Conservation (phyloP, 2,329 filamentous ascomycete genomes). For the Xenoacremonium recifei region DNA sequence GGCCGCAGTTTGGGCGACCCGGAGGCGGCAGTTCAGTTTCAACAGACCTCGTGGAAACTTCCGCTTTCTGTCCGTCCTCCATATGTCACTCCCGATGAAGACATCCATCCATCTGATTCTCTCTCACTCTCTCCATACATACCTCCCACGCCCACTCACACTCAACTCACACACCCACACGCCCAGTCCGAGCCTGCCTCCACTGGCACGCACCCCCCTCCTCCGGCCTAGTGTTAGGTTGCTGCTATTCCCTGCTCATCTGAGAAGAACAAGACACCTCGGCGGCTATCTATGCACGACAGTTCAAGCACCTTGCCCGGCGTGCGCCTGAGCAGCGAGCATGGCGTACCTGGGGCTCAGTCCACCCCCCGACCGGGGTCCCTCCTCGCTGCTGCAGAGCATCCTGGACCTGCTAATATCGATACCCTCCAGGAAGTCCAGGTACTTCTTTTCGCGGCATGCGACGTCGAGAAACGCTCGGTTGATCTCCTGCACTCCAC, state of each 20-base stretch:
- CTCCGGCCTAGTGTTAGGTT: slow-evolving; percentile 15
- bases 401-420: slow-evolving; percentile 23
- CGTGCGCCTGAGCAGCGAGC: slow-evolving; percentile 14
- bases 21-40: slow-evolving; percentile 5
- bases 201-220: slow-evolving; percentile 20
- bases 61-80: too few species aligned
- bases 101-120: slow-evolving; percentile 5
- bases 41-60: neutral
- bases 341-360: slow-evolving; percentile 17
- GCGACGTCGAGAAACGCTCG: slow-evolving; percentile 15
- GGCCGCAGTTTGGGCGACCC: slow-evolving; percentile 1
- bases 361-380: slow-evolving; percentile 13
- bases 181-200: slow-evolving; percentile 14
- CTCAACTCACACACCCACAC: slow-evolving; percentile 2
- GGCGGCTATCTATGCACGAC: slow-evolving; percentile 33
- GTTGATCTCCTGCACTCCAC: slow-evolving; percentile 27
- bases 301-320: slow-evolving; percentile 20
- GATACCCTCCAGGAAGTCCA: slow-evolving; percentile 16
- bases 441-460: slow-evolving; percentile 16
- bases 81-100: too few species aligned
- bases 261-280: slow-evolving; percentile 18
- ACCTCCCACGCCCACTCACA: slow-evolving; percentile 10
- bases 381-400: slow-evolving; percentile 13
- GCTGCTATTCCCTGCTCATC: slow-evolving; percentile 18
- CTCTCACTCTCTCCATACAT: slow-evolving; percentile 12